Evolutionary conservation across 2,329 filamentous ascomycete genomes (phyloP).

Genomic region (Aspergillus thermomutatus): DNA sequence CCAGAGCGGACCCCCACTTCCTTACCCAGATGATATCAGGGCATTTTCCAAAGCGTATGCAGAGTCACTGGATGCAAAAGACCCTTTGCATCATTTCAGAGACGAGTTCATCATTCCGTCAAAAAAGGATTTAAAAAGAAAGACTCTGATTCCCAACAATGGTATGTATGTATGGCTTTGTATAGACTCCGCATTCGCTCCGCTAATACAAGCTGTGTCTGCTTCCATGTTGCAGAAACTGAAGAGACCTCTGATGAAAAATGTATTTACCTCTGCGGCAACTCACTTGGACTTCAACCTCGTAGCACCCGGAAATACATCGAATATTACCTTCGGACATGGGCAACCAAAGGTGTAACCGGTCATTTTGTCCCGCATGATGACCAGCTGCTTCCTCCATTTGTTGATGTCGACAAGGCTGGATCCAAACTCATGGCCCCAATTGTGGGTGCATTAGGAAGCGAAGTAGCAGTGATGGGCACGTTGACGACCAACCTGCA

Average conservation of each 20-base stretch:
- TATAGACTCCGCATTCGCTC: background rate
- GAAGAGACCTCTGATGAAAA: constrained; percentile 41
- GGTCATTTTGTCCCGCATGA: constrained; percentile 73
- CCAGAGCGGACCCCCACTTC: constrained; percentile 26
- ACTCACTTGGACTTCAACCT: constrained; percentile 83
- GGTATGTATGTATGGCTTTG: constrained; percentile 15
- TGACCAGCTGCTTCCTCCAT: constrained; percentile 66
- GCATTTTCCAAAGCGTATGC: constrained; percentile 40
- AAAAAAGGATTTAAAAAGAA: constrained; percentile 66
- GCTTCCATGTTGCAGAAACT: background rate
- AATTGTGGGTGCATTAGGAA: constrained; percentile 68
- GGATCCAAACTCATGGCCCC: constrained; percentile 67
- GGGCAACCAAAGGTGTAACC: constrained; percentile 79
- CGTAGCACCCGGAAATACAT: constrained; percentile 63
- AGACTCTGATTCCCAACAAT: constrained; percentile 45
- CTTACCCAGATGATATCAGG: constrained; percentile 30
- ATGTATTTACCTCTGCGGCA: constrained; percentile 81
- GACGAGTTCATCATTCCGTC: constrained; percentile 75
- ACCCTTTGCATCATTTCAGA: constrained; percentile 60
- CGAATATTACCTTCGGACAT: constrained; percentile 72
- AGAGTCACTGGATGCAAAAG: constrained; percentile 55
- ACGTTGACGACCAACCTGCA: constrained; percentile 80
- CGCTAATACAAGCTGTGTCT: constrained; percentile 1
- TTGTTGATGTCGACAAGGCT: constrained; percentile 75
- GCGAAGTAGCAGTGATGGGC: constrained; percentile 84